Evolutionary conservation across 2,329 filamentous ascomycete genomes (phyloP).

Genomic region (Coniochaeta hoffmannii): DNA sequence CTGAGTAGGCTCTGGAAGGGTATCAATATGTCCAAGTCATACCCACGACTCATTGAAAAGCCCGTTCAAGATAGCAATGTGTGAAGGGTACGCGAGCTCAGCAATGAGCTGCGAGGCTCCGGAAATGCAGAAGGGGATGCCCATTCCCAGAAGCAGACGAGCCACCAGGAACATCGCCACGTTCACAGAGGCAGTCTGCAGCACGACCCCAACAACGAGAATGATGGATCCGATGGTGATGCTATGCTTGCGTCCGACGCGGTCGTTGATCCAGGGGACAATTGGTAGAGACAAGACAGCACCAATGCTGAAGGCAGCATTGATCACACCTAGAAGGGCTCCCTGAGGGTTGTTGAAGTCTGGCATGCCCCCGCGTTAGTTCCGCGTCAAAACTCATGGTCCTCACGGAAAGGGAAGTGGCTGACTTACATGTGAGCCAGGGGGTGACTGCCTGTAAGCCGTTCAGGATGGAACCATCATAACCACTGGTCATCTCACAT

Average conservation of each 20-base stretch:
- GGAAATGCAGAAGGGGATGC: constrained; percentile 11
- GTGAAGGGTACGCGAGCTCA: constrained; percentile 10
- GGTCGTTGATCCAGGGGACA: constrained; percentile 25
- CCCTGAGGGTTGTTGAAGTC: constrained; percentile 13
- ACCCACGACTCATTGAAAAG: constrained; percentile 20
- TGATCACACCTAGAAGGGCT: constrained; percentile 14
- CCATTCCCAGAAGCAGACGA: constrained; percentile 10
- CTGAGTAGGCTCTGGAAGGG: too few species aligned
- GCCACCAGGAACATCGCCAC: constrained; percentile 29
- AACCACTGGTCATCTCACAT: constrained; percentile 13
- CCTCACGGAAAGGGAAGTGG: not conserved
- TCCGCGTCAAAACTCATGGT: not conserved
- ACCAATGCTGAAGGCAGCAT: constrained; percentile 12
- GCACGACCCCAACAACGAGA: constrained; percentile 47
- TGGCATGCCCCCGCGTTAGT: too few species aligned
- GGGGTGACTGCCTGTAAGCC: constrained; percentile 29
- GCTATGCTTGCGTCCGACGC: constrained; percentile 45
- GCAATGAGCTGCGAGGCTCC: constrained; percentile 8
- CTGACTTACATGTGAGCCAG: constrained; percentile 28
- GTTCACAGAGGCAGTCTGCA: constrained; percentile 40
- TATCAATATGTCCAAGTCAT: not conserved
- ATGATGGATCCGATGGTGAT: constrained; percentile 45
- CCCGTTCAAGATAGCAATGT: constrained; percentile 7
- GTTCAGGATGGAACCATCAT: constrained; percentile 31
- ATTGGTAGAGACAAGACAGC: constrained; percentile 11